A percentile compares a stretch with the other conserved stretches of the same genome.
Evolutionary conservation across 2,329 filamentous ascomycete genomes (phyloP).

Genomic region (Alternaria ethzedia): DNA sequence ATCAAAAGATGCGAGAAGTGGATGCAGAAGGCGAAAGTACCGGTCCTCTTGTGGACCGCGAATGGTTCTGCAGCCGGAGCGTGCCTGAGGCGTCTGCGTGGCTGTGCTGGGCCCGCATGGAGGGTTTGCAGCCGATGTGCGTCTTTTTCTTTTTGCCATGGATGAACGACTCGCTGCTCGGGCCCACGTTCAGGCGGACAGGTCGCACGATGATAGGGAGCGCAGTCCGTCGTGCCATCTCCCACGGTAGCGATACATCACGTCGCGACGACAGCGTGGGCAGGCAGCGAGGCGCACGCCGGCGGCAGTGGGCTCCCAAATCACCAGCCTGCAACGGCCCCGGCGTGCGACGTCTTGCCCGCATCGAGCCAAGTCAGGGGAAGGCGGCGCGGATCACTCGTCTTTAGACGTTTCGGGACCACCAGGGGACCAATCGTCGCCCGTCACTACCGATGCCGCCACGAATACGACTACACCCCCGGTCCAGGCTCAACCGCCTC

Average conservation of each 20-base stretch:
- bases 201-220: background rate
- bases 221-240: background rate
- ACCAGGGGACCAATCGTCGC: conserved; percentile 32
- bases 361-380: conserved; percentile 36
- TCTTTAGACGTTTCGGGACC: conserved; percentile 28
- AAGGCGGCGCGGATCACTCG: conserved; percentile 25
- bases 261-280: conserved; percentile 1
- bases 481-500: conserved; percentile 29
- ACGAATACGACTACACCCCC: conserved; percentile 26
- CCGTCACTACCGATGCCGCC: conserved; percentile 2
- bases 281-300: background rate
- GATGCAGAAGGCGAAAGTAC: conserved; percentile 1
- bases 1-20: conserved; percentile 15
- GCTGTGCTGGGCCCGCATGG: conserved; percentile 13
- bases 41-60: conserved; percentile 4
- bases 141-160: background rate
- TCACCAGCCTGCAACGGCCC: background rate
- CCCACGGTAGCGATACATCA: background rate
- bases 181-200: background rate
- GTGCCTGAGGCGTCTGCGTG: conserved; percentile 18
- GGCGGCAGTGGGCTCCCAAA: conserved; percentile 5
- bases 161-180: background rate
- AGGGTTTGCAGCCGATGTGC: background rate
- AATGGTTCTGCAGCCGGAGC: conserved; percentile 9
- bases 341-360: conserved; percentile 5